Evolutionary conservation across 495 filamentous ascomycete species (phyloP).

Genomic region (Penicillium malachiteum): DNA sequence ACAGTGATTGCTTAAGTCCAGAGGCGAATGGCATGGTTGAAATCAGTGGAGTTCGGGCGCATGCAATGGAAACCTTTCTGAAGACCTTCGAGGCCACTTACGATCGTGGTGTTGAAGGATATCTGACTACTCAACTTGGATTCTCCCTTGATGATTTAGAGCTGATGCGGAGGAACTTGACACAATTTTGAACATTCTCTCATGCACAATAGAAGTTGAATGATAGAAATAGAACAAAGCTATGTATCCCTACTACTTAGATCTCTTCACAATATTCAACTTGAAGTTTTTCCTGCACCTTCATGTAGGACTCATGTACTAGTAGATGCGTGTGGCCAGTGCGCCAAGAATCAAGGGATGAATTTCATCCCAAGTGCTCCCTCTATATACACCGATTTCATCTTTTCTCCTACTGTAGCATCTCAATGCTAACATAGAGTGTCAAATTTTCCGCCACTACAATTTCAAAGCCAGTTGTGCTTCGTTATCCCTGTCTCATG

Average conservation of each 20-base stretch:
- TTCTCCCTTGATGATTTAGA: slow-evolving; percentile 15
- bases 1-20: slow-evolving; percentile 19
- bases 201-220: not conserved
- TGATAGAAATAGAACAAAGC: not conserved
- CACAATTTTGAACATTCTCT: not conserved
- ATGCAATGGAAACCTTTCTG: slow-evolving; percentile 32
- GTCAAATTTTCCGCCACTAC: no score
- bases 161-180: slow-evolving; percentile 21
- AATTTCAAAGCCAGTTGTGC: no score
- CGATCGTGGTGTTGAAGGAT: slow-evolving; percentile 23
- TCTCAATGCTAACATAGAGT: not conserved
- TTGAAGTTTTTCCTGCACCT: not conserved
- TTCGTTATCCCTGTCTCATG: not conserved
- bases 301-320: no score
- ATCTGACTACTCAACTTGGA: slow-evolving; percentile 21
- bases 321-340: not conserved
- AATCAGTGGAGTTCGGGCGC: slow-evolving; percentile 26
- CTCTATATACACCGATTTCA: not conserved
- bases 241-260: not conserved
- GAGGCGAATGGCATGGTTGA: slow-evolving; percentile 28
- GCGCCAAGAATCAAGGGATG: slow-evolving; percentile 1
- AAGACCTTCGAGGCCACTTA: slow-evolving; percentile 26
- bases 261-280: not conserved
- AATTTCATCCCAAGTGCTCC: not conserved
- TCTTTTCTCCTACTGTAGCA: not conserved